A percentile compares a stretch with the other conserved stretches of the same genome.
phyloP scores from a whole-genome alignment of 2,329 filamentous ascomycete species.

The Blastomyces silverae region DNA sequence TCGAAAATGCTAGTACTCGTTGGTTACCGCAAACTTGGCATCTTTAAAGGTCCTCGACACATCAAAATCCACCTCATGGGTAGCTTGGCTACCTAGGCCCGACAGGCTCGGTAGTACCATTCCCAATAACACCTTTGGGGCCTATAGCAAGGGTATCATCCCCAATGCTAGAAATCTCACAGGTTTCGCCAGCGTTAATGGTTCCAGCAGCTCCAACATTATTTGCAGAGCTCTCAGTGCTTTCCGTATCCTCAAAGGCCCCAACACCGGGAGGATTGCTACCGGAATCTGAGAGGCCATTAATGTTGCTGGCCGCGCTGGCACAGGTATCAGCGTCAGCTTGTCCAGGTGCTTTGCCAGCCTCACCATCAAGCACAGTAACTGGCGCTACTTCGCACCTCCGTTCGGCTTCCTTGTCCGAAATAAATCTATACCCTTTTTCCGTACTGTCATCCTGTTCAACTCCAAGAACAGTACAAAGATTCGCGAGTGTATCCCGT shows the following conservation, averaged over 20 bases:
- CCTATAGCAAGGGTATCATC: neutral
- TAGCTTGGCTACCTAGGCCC: neutral
- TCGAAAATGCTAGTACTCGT: neutral
- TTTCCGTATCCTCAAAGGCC: neutral
- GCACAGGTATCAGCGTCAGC: neutral
- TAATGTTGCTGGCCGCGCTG: neutral
- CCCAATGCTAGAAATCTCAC: neutral
- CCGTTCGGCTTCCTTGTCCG: neutral
- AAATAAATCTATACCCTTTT: conserved; percentile 13
- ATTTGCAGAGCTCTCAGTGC: neutral
- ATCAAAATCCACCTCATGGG: neutral
- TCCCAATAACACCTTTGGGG: neutral
- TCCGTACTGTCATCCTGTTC: conserved; percentile 14
- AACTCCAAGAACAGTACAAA: conserved; percentile 17
- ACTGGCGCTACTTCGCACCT: neutral
- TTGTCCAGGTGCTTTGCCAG: neutral
- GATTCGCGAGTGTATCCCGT: conserved; percentile 16
- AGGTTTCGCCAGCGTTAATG: neutral
- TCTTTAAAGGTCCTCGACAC: neutral
- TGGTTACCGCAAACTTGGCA: neutral
- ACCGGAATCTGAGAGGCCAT: neutral
- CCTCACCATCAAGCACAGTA: neutral
- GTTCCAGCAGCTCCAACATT: neutral
- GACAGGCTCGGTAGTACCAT: neutral
- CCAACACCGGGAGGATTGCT: neutral